Base-by-base conservation (phyloP, 1,139 yeast genomes). In the Schizosaccharomyces versatilis region DNA sequence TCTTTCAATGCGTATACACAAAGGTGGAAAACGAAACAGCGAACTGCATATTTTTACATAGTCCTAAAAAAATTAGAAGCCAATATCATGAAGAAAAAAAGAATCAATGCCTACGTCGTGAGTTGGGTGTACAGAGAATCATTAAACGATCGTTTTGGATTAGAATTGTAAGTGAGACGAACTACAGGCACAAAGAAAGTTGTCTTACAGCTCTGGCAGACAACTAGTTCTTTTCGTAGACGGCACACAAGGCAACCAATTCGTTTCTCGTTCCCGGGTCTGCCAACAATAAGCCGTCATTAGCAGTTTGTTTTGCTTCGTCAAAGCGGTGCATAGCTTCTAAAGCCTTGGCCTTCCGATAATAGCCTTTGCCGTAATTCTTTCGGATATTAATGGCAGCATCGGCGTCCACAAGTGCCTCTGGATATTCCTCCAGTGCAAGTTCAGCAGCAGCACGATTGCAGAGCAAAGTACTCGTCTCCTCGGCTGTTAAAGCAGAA, bases 381-480 rank as follows among this genome's bases (percentile, higher is more conserved):
- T 80, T 72, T 63, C 78, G 78, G 67, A 84, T 76, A 57, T 77
- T 74, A 66, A 81, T 69, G 60, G 88, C 72, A 69, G 88, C 69
- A 59, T 85, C 90, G 1, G 93, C 80, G 65, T 88, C 97, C 58
- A 81, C 81, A 64, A 72, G 77, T 0, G 95, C 97, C 54, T 79
- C 80, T 52, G 81, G 68, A 70, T 77, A 83, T 57, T 78, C 71
- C 55, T 77, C 74, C 57, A 75, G 71, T 62, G 81, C 75, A 65
- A 86, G 72, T 62, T 81, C 76, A 0, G 94, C 84, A 63, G 88
- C 97, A 24, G 94, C 79, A 60, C 96, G 75, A 56, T 85, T 81
- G 71, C 80, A 81, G 57, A 88, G 68, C 64, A 85, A 75, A 62
- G 77, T 73, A 53, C 80, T 74, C 56, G 84, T 69, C 65, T 90